phyloP scores from a whole-genome alignment of 2,329 filamentous ascomycete genomes.

The Phialophora expanda region DNA sequence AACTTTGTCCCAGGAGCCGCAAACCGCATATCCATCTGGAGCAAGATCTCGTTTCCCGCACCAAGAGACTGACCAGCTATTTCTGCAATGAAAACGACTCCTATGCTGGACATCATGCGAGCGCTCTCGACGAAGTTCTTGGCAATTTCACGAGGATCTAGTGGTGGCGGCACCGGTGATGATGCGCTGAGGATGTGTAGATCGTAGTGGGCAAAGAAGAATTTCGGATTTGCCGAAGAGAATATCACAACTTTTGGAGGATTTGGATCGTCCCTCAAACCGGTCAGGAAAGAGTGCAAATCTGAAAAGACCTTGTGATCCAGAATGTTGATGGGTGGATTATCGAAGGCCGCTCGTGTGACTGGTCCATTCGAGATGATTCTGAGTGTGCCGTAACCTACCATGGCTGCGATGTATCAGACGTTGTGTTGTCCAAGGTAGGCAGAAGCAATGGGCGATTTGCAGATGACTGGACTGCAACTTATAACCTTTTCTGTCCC shows the following conservation, averaged over 20 bases:
- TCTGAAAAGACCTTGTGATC: conserved; percentile 16
- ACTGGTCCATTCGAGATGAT: conserved; percentile 1
- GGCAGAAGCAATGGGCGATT: not conserved
- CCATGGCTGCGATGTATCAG: not conserved
- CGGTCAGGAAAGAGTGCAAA: conserved; percentile 9
- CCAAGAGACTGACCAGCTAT: conserved; percentile 12
- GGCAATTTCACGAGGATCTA: not conserved
- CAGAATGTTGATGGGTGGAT: conserved; percentile 19
- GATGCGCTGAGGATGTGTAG: conserved; percentile 13
- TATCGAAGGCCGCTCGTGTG: conserved; percentile 15
- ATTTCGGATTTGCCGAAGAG: conserved; percentile 20
- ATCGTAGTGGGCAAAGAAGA: conserved; percentile 17
- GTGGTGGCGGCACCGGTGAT: conserved; percentile 4
- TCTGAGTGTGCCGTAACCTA: conserved; percentile 12
- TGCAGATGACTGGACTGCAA: not conserved
- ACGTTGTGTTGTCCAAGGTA: not conserved
- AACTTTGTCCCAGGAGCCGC: conserved; percentile 10
- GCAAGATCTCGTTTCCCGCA: conserved; percentile 19
- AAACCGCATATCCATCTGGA: conserved; percentile 9
- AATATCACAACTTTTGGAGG: conserved; percentile 17
- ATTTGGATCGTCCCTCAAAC: conserved; percentile 7
- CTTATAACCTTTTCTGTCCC: not conserved
- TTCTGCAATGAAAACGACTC: conserved; percentile 13
- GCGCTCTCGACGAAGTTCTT: conserved; percentile 13
- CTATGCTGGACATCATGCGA: conserved; percentile 17